A percentile compares a stretch with the other conserved stretches of the same genome.
These are phyloP conservation scores for Stemphylium beticola DNA, from an alignment of 2,329 filamentous ascomycete species.

Conservation along the genomic window DNA sequence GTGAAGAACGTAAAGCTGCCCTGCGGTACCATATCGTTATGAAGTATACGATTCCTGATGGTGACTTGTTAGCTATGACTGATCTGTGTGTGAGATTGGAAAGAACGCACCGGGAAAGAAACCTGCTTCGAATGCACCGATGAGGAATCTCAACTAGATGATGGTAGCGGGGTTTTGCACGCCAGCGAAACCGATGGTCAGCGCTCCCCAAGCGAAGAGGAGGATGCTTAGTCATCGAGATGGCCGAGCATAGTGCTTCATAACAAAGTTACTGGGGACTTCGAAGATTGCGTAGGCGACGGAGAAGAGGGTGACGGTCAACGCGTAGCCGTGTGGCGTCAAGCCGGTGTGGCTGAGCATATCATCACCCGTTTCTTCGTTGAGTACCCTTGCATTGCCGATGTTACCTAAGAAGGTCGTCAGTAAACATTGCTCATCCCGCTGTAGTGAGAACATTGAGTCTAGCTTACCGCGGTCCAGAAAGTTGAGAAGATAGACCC, in stretches of 20 bases:
- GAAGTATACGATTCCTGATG: slow-evolving; percentile 52
- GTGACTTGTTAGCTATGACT: neutral
- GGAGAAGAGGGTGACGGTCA: slow-evolving; percentile 28
- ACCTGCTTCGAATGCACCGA: slow-evolving; percentile 30
- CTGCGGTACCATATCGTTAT: slow-evolving; percentile 61
- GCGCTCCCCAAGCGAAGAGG: slow-evolving; percentile 52
- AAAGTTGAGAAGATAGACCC: slow-evolving; percentile 8
- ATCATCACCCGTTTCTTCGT: slow-evolving; percentile 64
- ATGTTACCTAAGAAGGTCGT: neutral
- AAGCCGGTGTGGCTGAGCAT: slow-evolving; percentile 67
- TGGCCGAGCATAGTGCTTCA: slow-evolving; percentile 60
- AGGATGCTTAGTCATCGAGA: slow-evolving; percentile 39
- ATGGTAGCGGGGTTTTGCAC: slow-evolving; percentile 50
- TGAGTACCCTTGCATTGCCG: slow-evolving; percentile 74
- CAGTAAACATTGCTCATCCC: neutral
- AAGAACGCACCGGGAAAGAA: slow-evolving; percentile 15
- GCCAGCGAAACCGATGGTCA: slow-evolving; percentile 54
- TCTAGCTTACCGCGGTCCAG: neutral
- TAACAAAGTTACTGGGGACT: slow-evolving; percentile 63
- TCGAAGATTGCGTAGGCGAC: slow-evolving; percentile 49
- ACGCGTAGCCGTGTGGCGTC: slow-evolving; percentile 60
- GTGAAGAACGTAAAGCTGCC: slow-evolving; percentile 62
- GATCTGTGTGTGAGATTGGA: neutral
- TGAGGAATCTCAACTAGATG: slow-evolving; percentile 49
- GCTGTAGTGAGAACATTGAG: neutral